Evolutionary conservation across 768 basidiomycete genomes (phyloP).

Genomic region (Suillus cothurnatus): DNA sequence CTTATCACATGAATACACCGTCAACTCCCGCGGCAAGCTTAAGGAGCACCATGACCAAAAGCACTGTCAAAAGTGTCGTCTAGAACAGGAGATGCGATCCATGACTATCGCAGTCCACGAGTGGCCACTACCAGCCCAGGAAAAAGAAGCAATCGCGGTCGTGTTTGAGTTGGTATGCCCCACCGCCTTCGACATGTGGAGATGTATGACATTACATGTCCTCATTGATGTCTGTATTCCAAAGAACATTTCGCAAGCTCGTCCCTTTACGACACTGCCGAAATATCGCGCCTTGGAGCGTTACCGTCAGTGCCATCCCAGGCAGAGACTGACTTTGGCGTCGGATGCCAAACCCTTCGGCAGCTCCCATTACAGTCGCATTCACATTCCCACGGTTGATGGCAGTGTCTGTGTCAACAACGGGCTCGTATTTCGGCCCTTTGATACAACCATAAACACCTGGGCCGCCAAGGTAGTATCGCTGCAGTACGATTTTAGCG

Average conservation of each 20-base stretch:
- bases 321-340: slow-evolving; percentile 24
- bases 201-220: slow-evolving; percentile 41
- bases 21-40: not conserved
- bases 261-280: slow-evolving; percentile 18
- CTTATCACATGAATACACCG: not conserved
- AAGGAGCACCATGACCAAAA: not conserved
- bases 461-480: slow-evolving; percentile 8
- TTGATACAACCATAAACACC: slow-evolving; percentile 23
- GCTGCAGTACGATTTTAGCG: too few species aligned
- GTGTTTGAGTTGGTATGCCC: slow-evolving; percentile 49
- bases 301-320: slow-evolving; percentile 19
- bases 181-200: slow-evolving; percentile 44
- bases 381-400: slow-evolving; percentile 17
- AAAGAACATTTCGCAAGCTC: not conserved
- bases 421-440: slow-evolving; percentile 33
- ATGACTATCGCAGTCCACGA: slow-evolving; percentile 43
- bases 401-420: slow-evolving; percentile 35
- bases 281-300: slow-evolving; percentile 15
- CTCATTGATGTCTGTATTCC: slow-evolving; percentile 38
- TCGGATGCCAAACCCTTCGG: slow-evolving; percentile 27
- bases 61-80: slow-evolving; percentile 32
- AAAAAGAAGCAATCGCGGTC: slow-evolving; percentile 26
- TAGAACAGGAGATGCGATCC: slow-evolving; percentile 16
- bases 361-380: slow-evolving; percentile 17
- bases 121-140: slow-evolving; percentile 45